Evolutionary conservation across 2,329 filamentous ascomycete genomes (phyloP), one percentile per base, ranked within the genome.

Genomic region (Massarina eburnea): DNA sequence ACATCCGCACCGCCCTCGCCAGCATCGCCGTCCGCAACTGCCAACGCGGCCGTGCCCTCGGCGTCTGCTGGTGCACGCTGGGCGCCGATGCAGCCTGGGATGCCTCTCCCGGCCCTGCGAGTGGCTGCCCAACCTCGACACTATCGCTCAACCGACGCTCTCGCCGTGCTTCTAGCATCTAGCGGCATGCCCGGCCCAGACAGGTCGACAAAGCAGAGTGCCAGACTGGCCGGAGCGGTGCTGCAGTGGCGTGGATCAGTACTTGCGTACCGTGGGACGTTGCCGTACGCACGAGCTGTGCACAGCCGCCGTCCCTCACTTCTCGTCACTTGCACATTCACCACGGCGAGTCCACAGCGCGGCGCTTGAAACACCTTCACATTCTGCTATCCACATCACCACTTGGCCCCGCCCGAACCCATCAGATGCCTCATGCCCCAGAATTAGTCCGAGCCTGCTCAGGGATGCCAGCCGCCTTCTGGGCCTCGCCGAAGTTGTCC

Each of bases 401-500:
- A n/a, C n/a, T n/a, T n/a, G n/a, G n/a, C n/a, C n/a, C n/a, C n/a
- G n/a, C n/a, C n/a, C n/a, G n/a, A n/a, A n/a, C n/a, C n/a, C n/a
- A n/a, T n/a, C n/a, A n/a, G n/a, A n/a, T n/a, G n/a, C n/a, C n/a
- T 18, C 18, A 33, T 15, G 9, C 39, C 17, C 39, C 38, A 24
- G 30, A 18, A 19, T 15, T 21, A 17, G 33, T 35, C 20, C 32
- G 22, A 9, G 44, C 35, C 22, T 38, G 38, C 43, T 40, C 48
- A 14, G 68, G 67, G 37, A 72, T 66, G 20, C 71, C 72, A 38
- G 57, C 60, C 46, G 71, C 73, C 60, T 69, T 60, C 62, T 71
- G 64, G 17, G 70, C 68, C 56, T 75, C 73, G 20, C 72, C 72
- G 45, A 75, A 65, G 45, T 67, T 63, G n/a, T 76, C 72, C 29